These are phyloP conservation scores for Saccharomycopsis sp. DNA, from an alignment of 805 yeast genomes.

Conservation along the genomic window DNA sequence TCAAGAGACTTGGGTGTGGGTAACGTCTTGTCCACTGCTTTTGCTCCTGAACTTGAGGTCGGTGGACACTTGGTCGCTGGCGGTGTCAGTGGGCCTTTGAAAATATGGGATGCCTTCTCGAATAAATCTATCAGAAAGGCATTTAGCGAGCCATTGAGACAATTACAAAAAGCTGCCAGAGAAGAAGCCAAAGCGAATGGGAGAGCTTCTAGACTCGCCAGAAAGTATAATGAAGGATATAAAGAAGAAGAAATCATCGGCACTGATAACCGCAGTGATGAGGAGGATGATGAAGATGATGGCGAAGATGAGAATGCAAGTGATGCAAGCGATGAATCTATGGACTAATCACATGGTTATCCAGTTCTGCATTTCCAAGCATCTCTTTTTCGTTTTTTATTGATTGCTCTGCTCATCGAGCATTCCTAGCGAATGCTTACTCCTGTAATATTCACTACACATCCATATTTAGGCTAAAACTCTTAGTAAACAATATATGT, in stretches of 20 bases:
- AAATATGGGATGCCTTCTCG: slow-evolving; percentile 88
- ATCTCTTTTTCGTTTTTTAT: slow-evolving; percentile 2
- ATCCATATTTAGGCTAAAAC: no score
- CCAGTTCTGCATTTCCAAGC: neutral
- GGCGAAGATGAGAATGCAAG: slow-evolving; percentile 34
- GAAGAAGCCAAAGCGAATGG: slow-evolving; percentile 49
- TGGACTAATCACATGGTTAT: slow-evolving; percentile 1
- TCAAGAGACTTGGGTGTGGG: slow-evolving; percentile 93
- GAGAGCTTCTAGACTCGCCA: slow-evolving; percentile 64
- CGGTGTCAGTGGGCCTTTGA: slow-evolving; percentile 77
- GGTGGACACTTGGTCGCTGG: slow-evolving; percentile 82
- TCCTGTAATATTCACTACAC: no score
- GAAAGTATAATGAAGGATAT: slow-evolving; percentile 43
- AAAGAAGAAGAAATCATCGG: slow-evolving; percentile 35
- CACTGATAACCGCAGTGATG: slow-evolving; percentile 55
- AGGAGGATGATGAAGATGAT: slow-evolving; percentile 54
- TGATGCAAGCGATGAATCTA: slow-evolving; percentile 5
- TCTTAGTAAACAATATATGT: neutral
- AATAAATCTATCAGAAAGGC: slow-evolving; percentile 71
- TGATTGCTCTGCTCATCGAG: no score
- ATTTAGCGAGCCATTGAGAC: slow-evolving; percentile 52
- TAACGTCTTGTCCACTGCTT: slow-evolving; percentile 73
- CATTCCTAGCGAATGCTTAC: no score
- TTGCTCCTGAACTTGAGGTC: slow-evolving; percentile 82
- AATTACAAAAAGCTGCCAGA: slow-evolving; percentile 50